These are phyloP conservation scores for Colletotrichum filicis DNA, from an alignment of 2,329 filamentous ascomycete genomes.

Conservation along the genomic window DNA sequence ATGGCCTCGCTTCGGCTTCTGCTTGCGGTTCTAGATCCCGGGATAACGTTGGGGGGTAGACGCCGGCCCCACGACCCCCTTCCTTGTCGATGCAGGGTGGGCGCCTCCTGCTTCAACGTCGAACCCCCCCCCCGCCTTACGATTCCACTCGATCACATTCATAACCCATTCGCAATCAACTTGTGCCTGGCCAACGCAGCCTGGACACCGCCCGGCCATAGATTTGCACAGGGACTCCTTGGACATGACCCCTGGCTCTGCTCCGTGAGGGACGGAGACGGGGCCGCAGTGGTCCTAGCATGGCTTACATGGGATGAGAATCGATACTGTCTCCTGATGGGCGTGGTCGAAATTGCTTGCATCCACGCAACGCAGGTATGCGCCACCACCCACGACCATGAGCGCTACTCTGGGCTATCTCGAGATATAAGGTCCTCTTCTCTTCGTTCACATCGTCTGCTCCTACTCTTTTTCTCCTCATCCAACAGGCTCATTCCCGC, in stretches of 20 bases:
- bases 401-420: slow-evolving; percentile 5
- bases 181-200: background rate
- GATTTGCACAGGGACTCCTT: slow-evolving; percentile 30
- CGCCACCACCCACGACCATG: slow-evolving; percentile 8
- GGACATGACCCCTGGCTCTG: slow-evolving; percentile 5
- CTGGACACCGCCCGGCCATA: slow-evolving; percentile 12
- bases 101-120: slow-evolving; percentile 31
- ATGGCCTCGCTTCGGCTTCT: slow-evolving; percentile 11
- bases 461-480: background rate
- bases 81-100: slow-evolving; percentile 2
- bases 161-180: background rate
- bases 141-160: background rate
- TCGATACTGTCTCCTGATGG: slow-evolving; percentile 29
- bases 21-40: slow-evolving; percentile 17
- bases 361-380: slow-evolving; percentile 5
- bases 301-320: slow-evolving; percentile 12
- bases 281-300: slow-evolving; percentile 20
- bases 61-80: slow-evolving; percentile 11
- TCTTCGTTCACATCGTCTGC: background rate
- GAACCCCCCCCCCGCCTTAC: background rate
- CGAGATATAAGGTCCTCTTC: slow-evolving; percentile 32
- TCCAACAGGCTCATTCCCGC: slow-evolving; percentile 29
- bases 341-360: slow-evolving; percentile 28
- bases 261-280: slow-evolving; percentile 14
- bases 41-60: background rate